These are phyloP conservation scores for Solidago caesia DNA, from an alignment of 129 eudicot genomes.

Conservation along the genomic window DNA sequence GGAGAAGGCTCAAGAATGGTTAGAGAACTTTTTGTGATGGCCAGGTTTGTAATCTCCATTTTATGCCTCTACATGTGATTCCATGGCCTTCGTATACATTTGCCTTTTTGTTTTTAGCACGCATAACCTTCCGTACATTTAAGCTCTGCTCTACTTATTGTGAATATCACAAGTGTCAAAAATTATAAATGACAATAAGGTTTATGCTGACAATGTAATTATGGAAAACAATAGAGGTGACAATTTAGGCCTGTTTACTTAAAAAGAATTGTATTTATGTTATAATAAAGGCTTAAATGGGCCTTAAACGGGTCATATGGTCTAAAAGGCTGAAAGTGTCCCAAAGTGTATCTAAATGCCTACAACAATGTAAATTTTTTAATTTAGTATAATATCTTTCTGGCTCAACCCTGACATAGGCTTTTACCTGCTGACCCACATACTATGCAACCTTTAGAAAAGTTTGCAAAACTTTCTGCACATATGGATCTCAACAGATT, in stretches of 20 bases:
- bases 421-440: too few species aligned
- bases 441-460: neutral
- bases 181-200: neutral
- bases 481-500: neutral
- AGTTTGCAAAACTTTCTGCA: neutral
- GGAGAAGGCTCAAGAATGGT: constrained; percentile 63
- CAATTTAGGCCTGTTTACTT: too few species aligned
- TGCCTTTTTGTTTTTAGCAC: neutral
- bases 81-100: neutral
- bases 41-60: constrained; percentile 31
- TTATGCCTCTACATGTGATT: neutral
- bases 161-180: neutral
- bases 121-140: neutral
- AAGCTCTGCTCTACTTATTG: neutral
- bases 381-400: too few species aligned
- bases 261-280: too few species aligned
- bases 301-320: too few species aligned
- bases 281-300: too few species aligned
- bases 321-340: too few species aligned
- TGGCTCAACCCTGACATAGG: too few species aligned
- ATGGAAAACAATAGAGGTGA: too few species aligned
- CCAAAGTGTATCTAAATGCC: too few species aligned
- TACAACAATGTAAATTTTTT: too few species aligned
- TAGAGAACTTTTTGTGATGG: constrained; percentile 53
- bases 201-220: too few species aligned